phyloP scores from a whole-genome alignment of 805 yeast species.

The Ogataea dorogensis region DNA sequence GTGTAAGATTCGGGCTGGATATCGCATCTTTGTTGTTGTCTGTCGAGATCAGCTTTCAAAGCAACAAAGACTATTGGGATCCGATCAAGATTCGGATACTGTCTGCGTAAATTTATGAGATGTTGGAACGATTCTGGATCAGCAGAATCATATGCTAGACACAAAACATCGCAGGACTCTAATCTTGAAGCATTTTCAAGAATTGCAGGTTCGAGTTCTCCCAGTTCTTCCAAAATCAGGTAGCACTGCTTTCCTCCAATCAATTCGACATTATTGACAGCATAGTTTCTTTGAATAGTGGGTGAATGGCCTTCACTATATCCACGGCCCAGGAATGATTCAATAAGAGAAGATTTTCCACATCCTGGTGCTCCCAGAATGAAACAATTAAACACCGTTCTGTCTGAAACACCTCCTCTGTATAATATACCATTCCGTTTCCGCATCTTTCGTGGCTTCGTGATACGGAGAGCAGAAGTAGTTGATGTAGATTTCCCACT shows the following conservation, averaged over 20 bases:
- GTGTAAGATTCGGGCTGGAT: slow-evolving; percentile 88
- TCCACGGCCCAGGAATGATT: slow-evolving; percentile 74
- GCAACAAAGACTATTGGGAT: slow-evolving; percentile 90
- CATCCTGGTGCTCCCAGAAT: slow-evolving; percentile 81
- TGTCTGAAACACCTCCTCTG: slow-evolving; percentile 68
- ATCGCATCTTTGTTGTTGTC: slow-evolving; percentile 88
- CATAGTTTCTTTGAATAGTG: slow-evolving; percentile 74
- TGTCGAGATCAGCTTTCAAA: slow-evolving; percentile 89
- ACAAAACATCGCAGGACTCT: slow-evolving; percentile 86
- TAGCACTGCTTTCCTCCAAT: slow-evolving; percentile 96
- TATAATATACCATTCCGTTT: slow-evolving; percentile 62
- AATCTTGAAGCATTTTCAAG: slow-evolving; percentile 66
- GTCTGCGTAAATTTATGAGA: slow-evolving; percentile 64
- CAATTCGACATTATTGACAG: slow-evolving; percentile 89
- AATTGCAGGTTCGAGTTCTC: slow-evolving; percentile 80
- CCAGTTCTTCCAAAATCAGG: slow-evolving; percentile 84
- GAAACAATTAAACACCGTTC: slow-evolving; percentile 90
- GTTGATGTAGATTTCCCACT: slow-evolving; percentile 20
- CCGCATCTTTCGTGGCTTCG: slow-evolving; percentile 74
- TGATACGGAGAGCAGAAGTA: slow-evolving; percentile 65
- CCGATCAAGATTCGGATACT: slow-evolving; percentile 54
- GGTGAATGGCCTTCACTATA: slow-evolving; percentile 74
- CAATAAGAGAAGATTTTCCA: slow-evolving; percentile 84
- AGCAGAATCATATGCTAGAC: slow-evolving; percentile 88
- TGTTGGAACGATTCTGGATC: slow-evolving; percentile 94